Percentiles rank a stretch among this genome's conserved stretches.
phyloP scores from a whole-genome alignment of 2,329 filamentous ascomycete species.

The Fusarium albidum region DNA sequence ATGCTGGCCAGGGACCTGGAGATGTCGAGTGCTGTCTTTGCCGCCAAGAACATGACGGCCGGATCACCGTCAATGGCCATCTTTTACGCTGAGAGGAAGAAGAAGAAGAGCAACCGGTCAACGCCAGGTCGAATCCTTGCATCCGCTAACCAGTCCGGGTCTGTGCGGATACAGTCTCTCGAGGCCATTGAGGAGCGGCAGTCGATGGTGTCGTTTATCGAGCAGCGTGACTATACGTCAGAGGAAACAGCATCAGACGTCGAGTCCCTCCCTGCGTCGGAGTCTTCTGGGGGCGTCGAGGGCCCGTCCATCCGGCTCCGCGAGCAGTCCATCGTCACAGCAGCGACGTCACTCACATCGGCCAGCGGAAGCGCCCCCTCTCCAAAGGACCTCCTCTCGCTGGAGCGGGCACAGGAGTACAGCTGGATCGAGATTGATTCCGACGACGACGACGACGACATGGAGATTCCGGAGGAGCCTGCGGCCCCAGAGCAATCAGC shows the following conservation, averaged over 20 bases:
- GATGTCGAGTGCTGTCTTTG: constrained; percentile 56
- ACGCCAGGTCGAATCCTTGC: constrained; percentile 31
- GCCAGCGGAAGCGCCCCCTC: constrained; percentile 39
- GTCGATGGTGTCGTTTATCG: constrained; percentile 48
- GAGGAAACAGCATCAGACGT: constrained; percentile 45
- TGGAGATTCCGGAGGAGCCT: constrained; percentile 18
- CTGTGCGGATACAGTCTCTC: constrained; percentile 42
- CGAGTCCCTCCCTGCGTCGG: constrained; percentile 42
- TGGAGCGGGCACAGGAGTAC: constrained; percentile 34
- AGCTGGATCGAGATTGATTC: constrained; percentile 52
- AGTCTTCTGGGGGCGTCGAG: constrained; percentile 44
- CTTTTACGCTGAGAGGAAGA: constrained; percentile 43
- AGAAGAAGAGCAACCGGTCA: constrained; percentile 21
- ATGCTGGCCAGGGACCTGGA: constrained; percentile 63
- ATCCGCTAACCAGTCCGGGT: constrained; percentile 42
- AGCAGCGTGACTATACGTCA: constrained; percentile 28
- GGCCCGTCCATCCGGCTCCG: constrained; percentile 45
- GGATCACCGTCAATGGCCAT: constrained; percentile 54
- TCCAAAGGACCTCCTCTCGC: constrained; percentile 34
- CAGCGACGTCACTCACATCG: constrained; percentile 48
- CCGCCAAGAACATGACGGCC: constrained; percentile 60
- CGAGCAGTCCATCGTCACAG: constrained; percentile 47
- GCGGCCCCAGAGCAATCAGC: constrained; percentile 17
- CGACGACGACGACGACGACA: constrained; percentile 29
- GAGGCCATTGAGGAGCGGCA: constrained; percentile 47